These are phyloP conservation scores for Phytophthora pistaciae DNA, from an alignment of 352 stramenopile species.

Conservation along the genomic window DNA sequence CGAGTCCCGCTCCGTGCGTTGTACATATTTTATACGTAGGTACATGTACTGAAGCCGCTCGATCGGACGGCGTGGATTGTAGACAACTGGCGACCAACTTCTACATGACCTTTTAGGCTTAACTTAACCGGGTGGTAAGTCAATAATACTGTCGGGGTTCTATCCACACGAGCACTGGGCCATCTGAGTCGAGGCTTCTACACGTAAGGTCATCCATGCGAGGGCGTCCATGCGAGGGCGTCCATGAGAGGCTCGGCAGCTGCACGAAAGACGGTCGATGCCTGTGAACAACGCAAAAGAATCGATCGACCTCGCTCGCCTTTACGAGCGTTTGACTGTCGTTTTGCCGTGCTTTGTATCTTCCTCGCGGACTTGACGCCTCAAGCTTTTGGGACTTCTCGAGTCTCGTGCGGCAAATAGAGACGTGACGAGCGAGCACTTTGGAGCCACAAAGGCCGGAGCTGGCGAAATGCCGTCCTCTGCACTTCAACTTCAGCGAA, in stretches of 20 bases:
- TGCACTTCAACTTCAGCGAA: constrained; percentile 36
- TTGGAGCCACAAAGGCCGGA: constrained; percentile 2
- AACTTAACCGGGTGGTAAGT: background rate
- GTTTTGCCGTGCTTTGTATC: background rate
- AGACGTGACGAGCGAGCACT: constrained; percentile 37
- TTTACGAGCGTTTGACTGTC: constrained; percentile 36
- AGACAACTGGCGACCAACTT: constrained; percentile 3
- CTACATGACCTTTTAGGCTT: background rate
- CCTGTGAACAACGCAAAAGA: constrained; percentile 28
- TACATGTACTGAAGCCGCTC: constrained; percentile 13
- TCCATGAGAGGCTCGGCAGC: constrained; percentile 7
- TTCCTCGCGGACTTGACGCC: constrained; percentile 10
- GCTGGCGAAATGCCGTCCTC: constrained; percentile 23
- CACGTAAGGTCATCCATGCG: constrained; percentile 1
- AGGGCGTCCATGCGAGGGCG: constrained; percentile 1
- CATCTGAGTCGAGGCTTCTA: constrained; percentile 18
- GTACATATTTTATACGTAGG: background rate
- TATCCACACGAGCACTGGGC: constrained; percentile 3
- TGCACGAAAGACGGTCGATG: constrained; percentile 20
- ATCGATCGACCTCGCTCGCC: constrained; percentile 6
- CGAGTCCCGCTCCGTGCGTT: background rate
- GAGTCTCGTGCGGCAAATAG: constrained; percentile 23
- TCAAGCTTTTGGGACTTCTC: constrained; percentile 12
- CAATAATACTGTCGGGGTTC: background rate
- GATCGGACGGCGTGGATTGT: constrained; percentile 28